phyloP scores from a whole-genome alignment of 345 rosid genomes.

The Carallia pectinifolia region DNA sequence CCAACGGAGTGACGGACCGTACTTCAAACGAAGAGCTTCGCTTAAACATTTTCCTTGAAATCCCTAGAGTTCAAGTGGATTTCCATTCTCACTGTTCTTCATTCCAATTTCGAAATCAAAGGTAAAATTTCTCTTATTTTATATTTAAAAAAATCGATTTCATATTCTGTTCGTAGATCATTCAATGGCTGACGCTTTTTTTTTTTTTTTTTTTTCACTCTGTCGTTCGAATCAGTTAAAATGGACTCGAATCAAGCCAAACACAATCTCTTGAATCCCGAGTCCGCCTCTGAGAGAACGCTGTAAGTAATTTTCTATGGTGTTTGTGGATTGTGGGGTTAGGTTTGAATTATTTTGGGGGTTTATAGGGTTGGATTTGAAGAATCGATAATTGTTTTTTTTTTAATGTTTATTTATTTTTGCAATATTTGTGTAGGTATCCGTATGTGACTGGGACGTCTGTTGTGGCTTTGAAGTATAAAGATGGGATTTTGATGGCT shows the following conservation, averaged over 20 bases:
- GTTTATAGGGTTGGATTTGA: not conserved
- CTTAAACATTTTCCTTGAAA: not conserved
- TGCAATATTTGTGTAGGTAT: conserved; percentile 36
- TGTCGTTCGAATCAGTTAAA: not conserved
- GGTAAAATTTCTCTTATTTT: not conserved
- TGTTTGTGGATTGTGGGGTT: not conserved
- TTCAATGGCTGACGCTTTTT: not conserved
- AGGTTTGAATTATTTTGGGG: conserved; percentile 4
- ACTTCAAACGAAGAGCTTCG: not conserved
- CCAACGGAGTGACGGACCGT: not conserved
- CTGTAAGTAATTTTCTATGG: conserved; percentile 29
- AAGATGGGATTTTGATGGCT: conserved; percentile 94
- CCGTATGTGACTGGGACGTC: conserved; percentile 98
- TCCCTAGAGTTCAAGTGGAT: not conserved
- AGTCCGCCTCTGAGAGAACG: conserved; percentile 45
- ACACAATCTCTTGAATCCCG: conserved; percentile 29
- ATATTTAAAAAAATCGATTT: not conserved
- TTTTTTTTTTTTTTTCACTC: not conserved
- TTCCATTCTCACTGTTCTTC: too few relatives aligned
- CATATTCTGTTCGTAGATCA: not conserved
- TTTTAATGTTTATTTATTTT: not conserved
- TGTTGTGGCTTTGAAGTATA: conserved; percentile 84
- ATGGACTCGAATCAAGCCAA: not conserved
- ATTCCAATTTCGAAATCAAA: not conserved
- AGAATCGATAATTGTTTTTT: not conserved